Evolutionary conservation across 768 basidiomycete species (phyloP).

Genomic region (Termitomyces heimii): DNA sequence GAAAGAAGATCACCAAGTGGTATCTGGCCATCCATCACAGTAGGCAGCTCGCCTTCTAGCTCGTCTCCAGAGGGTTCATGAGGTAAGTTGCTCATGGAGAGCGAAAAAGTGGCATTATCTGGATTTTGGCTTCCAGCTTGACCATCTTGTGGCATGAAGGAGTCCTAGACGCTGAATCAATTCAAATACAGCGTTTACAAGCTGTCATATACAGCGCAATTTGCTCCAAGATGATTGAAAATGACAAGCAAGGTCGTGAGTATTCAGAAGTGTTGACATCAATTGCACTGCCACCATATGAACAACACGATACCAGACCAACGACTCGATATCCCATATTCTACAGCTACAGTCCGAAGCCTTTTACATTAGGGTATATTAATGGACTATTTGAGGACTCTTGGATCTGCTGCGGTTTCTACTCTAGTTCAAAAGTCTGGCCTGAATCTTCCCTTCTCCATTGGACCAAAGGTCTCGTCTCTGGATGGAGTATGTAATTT

Average conservation of each 20-base stretch:
- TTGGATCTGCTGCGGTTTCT: constrained; percentile 84
- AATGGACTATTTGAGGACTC: constrained; percentile 80
- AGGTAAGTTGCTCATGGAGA: background rate
- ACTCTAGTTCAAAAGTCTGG: constrained; percentile 92
- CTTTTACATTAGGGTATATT: background rate
- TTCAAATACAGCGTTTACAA: background rate
- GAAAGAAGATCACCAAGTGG: constrained; percentile 70
- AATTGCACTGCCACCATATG: constrained; percentile 8
- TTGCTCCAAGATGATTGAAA: background rate
- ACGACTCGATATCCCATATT: background rate
- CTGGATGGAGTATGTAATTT: constrained; percentile 78
- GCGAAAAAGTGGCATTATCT: background rate
- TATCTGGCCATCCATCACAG: constrained; percentile 69
- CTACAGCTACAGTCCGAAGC: background rate
- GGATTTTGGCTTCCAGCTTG: background rate
- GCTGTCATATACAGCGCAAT: background rate
- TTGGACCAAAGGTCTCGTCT: constrained; percentile 66
- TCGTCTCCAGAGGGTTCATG: constrained; percentile 39
- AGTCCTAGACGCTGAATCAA: background rate
- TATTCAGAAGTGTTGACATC: background rate
- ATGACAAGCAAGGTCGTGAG: background rate
- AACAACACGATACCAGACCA: background rate
- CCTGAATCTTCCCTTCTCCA: constrained; percentile 80
- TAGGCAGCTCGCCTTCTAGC: constrained; percentile 69
- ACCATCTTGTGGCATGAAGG: constrained; percentile 11